phyloP scores from a whole-genome alignment of 208 protist genomes.

The Tetramitus jugosus region DNA sequence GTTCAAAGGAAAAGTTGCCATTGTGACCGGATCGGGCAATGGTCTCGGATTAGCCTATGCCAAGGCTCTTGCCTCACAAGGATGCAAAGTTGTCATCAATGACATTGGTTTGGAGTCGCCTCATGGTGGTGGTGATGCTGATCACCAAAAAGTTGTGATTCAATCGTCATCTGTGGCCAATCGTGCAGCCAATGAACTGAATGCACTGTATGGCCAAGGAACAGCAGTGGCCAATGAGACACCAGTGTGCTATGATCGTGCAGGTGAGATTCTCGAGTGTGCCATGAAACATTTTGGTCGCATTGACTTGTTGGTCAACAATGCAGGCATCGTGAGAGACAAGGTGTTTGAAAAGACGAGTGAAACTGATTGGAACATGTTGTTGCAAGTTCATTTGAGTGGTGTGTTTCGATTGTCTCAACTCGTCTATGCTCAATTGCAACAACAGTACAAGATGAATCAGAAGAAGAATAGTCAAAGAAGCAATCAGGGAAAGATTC shows the following conservation, averaged over 20 bases:
- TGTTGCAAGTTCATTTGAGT: constrained; percentile 20
- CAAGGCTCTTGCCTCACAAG: neutral
- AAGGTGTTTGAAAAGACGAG: constrained; percentile 17
- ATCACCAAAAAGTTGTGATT: no score
- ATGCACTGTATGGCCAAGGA: constrained; percentile 5
- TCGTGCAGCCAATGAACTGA: constrained; percentile 21
- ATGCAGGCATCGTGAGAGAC: constrained; percentile 28
- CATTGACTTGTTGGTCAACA: neutral
- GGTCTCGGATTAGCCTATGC: constrained; percentile 25
- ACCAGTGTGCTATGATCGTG: constrained; percentile 28
- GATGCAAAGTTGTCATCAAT: constrained; percentile 23
- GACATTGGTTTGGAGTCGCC: constrained; percentile 17
- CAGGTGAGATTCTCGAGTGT: constrained; percentile 18
- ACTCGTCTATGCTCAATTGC: neutral
- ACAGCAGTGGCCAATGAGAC: constrained; percentile 28
- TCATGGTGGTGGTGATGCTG: constrained; percentile 14
- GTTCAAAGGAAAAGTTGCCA: constrained; percentile 25
- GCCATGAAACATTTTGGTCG: constrained; percentile 26
- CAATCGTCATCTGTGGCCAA: neutral
- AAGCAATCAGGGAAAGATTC: constrained; percentile 22
- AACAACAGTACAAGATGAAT: no score
- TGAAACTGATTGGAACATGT: constrained; percentile 19
- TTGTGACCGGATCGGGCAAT: constrained; percentile 25
- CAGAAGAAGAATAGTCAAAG: no score
- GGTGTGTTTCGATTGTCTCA: constrained; percentile 20